These are phyloP conservation scores for Hemileccinum rubropunctum DNA, from an alignment of 768 basidiomycete species.

Conservation along the genomic window DNA sequence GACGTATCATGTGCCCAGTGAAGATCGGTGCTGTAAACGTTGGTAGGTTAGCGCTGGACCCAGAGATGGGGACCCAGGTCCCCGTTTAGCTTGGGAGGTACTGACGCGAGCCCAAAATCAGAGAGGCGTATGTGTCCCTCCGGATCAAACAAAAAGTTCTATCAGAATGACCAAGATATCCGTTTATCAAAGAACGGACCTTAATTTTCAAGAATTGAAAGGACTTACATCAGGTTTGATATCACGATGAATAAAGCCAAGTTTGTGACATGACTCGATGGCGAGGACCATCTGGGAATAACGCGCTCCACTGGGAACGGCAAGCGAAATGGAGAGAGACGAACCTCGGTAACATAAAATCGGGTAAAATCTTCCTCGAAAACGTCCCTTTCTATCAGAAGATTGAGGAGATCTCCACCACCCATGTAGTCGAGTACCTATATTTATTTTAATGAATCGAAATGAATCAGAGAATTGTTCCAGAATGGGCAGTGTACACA, in stretches of 20 bases:
- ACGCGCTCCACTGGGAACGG: conserved; percentile 23
- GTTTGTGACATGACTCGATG: conserved; percentile 88
- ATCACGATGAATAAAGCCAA: conserved; percentile 97
- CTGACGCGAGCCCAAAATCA: conserved; percentile 95
- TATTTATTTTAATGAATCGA: conserved; percentile 47
- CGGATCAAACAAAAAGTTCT: conserved; percentile 96
- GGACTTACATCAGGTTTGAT: conserved; percentile 86
- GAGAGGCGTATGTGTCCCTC: conserved; percentile 92
- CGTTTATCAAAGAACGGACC: conserved; percentile 25
- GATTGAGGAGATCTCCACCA: conserved; percentile 93
- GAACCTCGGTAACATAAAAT: conserved; percentile 93
- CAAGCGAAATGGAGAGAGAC: conserved; percentile 20
- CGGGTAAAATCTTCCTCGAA: conserved; percentile 89
- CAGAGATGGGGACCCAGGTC: conserved; percentile 17
- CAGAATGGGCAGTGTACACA: conserved; percentile 21
- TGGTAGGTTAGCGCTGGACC: conserved; percentile 19
- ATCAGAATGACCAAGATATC: conserved; percentile 22
- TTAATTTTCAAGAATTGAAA: conserved; percentile 27
- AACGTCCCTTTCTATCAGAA: conserved; percentile 88
- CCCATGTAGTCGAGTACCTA: conserved; percentile 95
- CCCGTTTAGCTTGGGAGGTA: conserved; percentile 31
- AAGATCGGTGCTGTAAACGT: conserved; percentile 66
- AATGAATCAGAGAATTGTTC: conserved; percentile 45
- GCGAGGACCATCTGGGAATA: conserved; percentile 83
- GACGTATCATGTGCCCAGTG: conserved; percentile 98